Conservation (phyloP, 768 basidiomycete species). For the Boletus subcaerulescens region DNA sequence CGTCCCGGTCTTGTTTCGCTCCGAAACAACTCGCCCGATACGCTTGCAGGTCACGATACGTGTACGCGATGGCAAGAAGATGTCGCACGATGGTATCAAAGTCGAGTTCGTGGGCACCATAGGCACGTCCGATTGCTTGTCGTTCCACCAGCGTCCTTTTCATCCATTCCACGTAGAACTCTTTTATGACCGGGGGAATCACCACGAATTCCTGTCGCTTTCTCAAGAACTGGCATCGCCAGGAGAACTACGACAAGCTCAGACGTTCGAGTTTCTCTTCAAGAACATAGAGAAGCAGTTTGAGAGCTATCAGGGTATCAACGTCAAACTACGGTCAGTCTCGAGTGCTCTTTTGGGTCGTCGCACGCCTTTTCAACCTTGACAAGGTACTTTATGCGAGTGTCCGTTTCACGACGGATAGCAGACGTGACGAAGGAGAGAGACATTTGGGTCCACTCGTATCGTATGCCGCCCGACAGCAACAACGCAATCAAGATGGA, state of each 20-base stretch:
- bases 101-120: constrained; percentile 97
- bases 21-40: background rate
- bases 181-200: constrained; percentile 97
- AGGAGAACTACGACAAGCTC: constrained; percentile 96
- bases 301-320: constrained; percentile 97
- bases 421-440: constrained; percentile 92
- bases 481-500: constrained; percentile 99
- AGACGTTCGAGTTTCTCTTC: constrained; percentile 95
- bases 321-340: constrained; percentile 89
- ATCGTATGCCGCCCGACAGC: constrained; percentile 96
- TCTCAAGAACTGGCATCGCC: constrained; percentile 94
- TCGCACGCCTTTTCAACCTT: constrained; percentile 3
- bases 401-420: constrained; percentile 87
- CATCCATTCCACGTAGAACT: constrained; percentile 44
- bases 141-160: background rate
- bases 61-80: constrained; percentile 91
- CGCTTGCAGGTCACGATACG: constrained; percentile 70
- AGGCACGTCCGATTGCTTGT: constrained; percentile 48
- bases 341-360: background rate
- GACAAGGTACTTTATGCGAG: constrained; percentile 85
- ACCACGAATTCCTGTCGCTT: constrained; percentile 95
- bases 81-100: constrained; percentile 94
- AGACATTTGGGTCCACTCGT: constrained; percentile 98
- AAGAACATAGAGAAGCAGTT: constrained; percentile 99
- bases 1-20: constrained; percentile 14